Evolutionary conservation across 1,284 basidiomycete species (phyloP), one percentile per base, ranked within the genome.

Genomic region (Erythrobasidium hasegawianum): DNA sequence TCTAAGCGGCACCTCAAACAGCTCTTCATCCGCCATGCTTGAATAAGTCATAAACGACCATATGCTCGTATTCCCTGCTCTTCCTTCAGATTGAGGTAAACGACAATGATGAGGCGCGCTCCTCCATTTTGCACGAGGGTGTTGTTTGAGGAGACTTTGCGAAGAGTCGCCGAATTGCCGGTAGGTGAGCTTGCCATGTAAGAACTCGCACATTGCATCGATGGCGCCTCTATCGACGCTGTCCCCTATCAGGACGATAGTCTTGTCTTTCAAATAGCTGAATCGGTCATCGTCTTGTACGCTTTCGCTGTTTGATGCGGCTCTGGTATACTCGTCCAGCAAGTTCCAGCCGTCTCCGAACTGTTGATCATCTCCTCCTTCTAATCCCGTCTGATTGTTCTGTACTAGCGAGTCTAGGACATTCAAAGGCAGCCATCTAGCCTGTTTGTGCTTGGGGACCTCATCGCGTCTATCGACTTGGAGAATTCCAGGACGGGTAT

Each of bases 191-290:
- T 40, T 53, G 2, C 24, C 53, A n/a, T 55, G 38, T 5, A 64
- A 24, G 22, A 47, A 24, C n/a, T 57, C 39, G 20, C 61, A 64
- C 14, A 54, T 54, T 20, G 38, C 55, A 20, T 64, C 54, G 2
- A 64, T 24, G 7, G 61, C 38, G 27, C 43, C 54, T n/a, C 65
- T 49, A 41, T 67, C 65, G 16, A 64, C 57, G 2, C 55, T 45
- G 45, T 67, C 65, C 7, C 65, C 65, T 22, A 67, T 20, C 38
- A 67, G 18, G 13, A 67, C 14, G 49, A 67, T 56, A n/a, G 65
- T 67, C 43, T 67, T 67, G 50, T 67, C 61, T 2, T 55, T 39
- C 14, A 61, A 49, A 20, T 58, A 67, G 14, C 52, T 56, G 40
- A 66, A 64, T 3, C 22, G n/a, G n/a, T n/a, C n/a, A 14, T 47